Conservation (phyloP, 768 basidiomycete species). For the Kwoniella mangroviensis region DNA sequence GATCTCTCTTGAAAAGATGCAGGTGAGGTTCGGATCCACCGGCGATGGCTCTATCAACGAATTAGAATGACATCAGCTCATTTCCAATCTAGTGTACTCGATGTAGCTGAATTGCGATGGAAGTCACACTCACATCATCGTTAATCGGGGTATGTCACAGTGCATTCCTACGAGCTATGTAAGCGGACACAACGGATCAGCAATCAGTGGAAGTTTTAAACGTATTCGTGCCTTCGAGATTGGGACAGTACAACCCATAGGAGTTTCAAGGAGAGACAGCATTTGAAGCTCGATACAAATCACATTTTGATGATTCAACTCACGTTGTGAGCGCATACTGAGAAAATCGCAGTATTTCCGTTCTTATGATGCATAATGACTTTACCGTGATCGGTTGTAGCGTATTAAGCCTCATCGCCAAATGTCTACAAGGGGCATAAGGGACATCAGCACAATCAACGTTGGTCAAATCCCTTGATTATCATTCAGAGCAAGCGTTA, state of each 20-base stretch:
- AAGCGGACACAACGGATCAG: background rate
- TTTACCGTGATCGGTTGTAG: constrained; percentile 45
- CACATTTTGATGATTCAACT: background rate
- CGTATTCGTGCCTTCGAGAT: no score
- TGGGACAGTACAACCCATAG: no score
- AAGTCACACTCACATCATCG: constrained; percentile 35
- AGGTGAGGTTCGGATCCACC: constrained; percentile 37
- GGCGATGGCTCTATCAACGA: constrained; percentile 32
- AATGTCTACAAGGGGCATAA: constrained; percentile 15
- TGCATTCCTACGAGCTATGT: constrained; percentile 43
- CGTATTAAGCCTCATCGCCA: constrained; percentile 29
- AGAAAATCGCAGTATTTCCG: constrained; percentile 23
- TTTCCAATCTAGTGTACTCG: background rate
- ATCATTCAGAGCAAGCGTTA: background rate
- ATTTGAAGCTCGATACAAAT: no score
- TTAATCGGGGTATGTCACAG: constrained; percentile 36
- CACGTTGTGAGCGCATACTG: constrained; percentile 31
- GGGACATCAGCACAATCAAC: background rate
- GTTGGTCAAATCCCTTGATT: background rate
- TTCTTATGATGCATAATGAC: constrained; percentile 31
- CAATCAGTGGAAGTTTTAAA: background rate
- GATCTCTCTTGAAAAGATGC: constrained; percentile 39
- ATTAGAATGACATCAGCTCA: background rate
- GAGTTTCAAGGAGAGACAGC: no score
- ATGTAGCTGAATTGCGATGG: background rate